Evolutionary conservation across 78 protist genomes (phyloP), one percentile per base, ranked within the genome.

Genomic region (Emiliania huxleyi): DNA sequence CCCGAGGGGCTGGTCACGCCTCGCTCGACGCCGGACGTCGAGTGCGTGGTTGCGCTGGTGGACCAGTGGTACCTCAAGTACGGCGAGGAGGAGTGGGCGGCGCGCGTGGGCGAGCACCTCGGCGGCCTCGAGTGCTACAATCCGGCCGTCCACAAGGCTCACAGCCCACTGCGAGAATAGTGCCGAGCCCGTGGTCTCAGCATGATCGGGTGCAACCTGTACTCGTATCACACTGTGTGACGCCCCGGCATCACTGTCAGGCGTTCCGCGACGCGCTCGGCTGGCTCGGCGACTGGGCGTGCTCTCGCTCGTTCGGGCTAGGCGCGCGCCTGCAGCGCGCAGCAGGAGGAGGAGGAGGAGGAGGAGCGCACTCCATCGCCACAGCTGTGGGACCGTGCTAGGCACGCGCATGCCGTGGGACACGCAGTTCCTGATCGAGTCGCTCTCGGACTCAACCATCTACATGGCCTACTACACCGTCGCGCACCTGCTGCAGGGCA

Each of bases 391-490:
- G 5, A 6, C 15, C 25, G 15, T 48, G 55, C 25, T 18, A 6
- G 55, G 55, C 55, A 62, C 73, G 23, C 73, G 73, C 73, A 62
- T 62, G n/a, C 73, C 73, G 23, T 62, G 73, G 73, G 73, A 62
- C 73, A 23, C 26, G n/a, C 71, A 93, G 90, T 97, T 92, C 92
- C 90, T 99, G 44, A 98, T 99, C 81, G 99, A 99, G 93, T 98
- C 99, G 33, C 99, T 99, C 38, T 98, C 99, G 49, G 99, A 99
- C 96, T 98, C 99, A 25, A 99, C 99, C 92, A 98, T 99, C 93
- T 99, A 99, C 97, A 98, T 98, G 99, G 99, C 99, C 15, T 99
- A 96, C 96, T 99, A 99, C 97, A 98, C 99, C 45, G 92, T 99
- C 55, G 98, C 99, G 21, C 99, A 98, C 77, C 25, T 97, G 26